Percentiles rank a stretch among this genome's conserved stretches.
phyloP scores from a whole-genome alignment of 371 early-diverging fungal species.

The Dichotomocladium elegans region DNA sequence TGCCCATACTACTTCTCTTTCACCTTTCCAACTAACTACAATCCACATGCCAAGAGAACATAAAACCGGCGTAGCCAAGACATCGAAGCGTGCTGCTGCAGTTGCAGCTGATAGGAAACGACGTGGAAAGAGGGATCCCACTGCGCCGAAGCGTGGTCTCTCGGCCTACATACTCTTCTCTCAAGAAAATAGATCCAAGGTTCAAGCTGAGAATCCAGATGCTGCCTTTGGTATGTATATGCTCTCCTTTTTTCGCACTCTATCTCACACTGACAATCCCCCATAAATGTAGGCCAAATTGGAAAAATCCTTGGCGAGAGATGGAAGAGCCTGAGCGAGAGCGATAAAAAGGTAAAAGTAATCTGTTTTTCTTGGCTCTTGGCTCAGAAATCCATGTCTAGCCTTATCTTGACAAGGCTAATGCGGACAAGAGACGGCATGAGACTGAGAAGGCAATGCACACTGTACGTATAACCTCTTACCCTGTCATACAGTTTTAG shows the following conservation, averaged over 20 bases:
- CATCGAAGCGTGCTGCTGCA: slow-evolving; percentile 7
- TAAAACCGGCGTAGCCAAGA: slow-evolving; percentile 9
- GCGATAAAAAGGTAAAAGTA: slow-evolving; percentile 51
- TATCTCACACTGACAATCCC: too few relatives aligned
- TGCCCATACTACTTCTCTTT: neutral
- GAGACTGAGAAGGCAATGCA: slow-evolving; percentile 59
- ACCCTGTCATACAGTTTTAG: neutral
- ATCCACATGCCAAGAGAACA: slow-evolving; percentile 17
- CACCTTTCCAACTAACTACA: neutral
- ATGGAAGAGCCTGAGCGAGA: slow-evolving; percentile 68
- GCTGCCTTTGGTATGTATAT: slow-evolving; percentile 57
- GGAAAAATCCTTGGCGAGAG: slow-evolving; percentile 73
- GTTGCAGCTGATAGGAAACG: slow-evolving; percentile 10
- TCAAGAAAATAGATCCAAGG: slow-evolving; percentile 60
- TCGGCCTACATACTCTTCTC: slow-evolving; percentile 80
- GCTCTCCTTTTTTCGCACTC: neutral
- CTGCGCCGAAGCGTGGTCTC: slow-evolving; percentile 77
- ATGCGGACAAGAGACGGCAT: slow-evolving; percentile 72
- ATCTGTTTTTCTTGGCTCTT: neutral
- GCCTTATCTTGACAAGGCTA: slow-evolving; percentile 57
- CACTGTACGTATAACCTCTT: slow-evolving; percentile 17
- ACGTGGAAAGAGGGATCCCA: slow-evolving; percentile 54
- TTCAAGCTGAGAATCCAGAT: slow-evolving; percentile 69
- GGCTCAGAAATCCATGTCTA: too few relatives aligned
- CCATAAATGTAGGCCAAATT: slow-evolving; percentile 43